Evolutionary conservation across 257 asterid genomes (phyloP).

Genomic region (Gynochthodes officinalis): DNA sequence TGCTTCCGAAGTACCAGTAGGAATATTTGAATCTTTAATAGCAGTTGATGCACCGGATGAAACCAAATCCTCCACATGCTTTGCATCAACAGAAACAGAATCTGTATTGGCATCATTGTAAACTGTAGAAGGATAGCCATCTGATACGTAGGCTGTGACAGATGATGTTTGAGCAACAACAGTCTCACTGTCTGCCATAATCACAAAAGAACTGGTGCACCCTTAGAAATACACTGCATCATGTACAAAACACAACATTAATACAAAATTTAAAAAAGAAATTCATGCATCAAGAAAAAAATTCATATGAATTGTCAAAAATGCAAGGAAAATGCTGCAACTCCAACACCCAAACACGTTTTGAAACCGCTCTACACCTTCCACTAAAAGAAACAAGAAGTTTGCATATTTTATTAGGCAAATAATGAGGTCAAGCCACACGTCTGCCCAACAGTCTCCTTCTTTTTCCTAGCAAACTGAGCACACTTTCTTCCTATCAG

Average conservation of each 20-base stretch:
- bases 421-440: not conserved
- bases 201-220: constrained; percentile 1
- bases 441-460: not conserved
- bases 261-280: not conserved
- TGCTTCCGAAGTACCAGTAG: constrained; percentile 5
- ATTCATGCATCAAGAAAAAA: not conserved
- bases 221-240: not conserved
- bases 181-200: constrained; percentile 34
- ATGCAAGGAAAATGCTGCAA: not conserved
- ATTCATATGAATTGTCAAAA: not conserved
- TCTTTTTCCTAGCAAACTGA: not conserved
- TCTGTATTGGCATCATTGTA: constrained; percentile 21
- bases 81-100: constrained; percentile 8
- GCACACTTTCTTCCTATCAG: not conserved
- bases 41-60: constrained; percentile 12
- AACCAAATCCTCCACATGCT: constrained; percentile 19
- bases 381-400: not conserved
- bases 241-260: not conserved
- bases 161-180: constrained; percentile 24
- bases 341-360: not conserved
- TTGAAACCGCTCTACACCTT: not conserved
- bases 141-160: constrained; percentile 5
- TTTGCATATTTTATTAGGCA: not conserved
- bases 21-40: constrained; percentile 11
- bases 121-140: constrained; percentile 16